phyloP scores from a whole-genome alignment of 345 rosid species.

The Hypericum androsaemum region DNA sequence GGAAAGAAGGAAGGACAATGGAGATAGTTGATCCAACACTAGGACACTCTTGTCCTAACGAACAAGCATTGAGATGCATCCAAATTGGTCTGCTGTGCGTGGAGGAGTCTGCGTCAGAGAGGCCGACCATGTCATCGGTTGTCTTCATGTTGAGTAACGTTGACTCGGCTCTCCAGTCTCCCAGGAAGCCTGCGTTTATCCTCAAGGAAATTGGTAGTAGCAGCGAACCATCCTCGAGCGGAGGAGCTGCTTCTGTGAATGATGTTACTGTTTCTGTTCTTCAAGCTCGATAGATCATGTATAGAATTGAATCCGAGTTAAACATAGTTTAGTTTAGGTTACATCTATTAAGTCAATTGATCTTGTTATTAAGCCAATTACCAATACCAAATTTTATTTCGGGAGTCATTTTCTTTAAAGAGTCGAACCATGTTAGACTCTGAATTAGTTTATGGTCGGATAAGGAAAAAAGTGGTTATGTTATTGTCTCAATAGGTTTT shows the following conservation, averaged over 20 bases:
- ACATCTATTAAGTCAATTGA: no score
- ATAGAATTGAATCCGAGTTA: no score
- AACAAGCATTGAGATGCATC: slow-evolving; percentile 22
- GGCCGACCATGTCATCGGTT: slow-evolving; percentile 12
- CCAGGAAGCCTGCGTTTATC: slow-evolving; percentile 40
- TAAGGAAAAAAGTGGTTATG: no score
- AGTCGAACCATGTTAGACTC: no score
- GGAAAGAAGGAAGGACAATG: background rate
- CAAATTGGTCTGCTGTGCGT: no score
- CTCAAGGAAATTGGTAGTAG: slow-evolving; percentile 4
- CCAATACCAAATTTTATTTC: no score
- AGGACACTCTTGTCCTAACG: slow-evolving; percentile 10
- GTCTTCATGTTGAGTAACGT: slow-evolving; percentile 36
- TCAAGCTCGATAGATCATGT: slow-evolving; percentile 27
- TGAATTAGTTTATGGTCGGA: no score
- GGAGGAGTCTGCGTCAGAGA: no score
- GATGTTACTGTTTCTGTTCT: slow-evolving; percentile 22
- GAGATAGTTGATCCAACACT: slow-evolving; percentile 28
- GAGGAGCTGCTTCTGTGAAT: slow-evolving; percentile 20
- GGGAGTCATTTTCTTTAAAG: no score
- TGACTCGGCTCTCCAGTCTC: slow-evolving; percentile 26
- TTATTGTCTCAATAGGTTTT: no score
- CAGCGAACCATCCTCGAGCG: slow-evolving; percentile 9
- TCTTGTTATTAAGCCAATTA: no score
- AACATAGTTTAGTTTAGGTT: no score